Conservation (phyloP, 345 rosid species). For the Aegle marmelos region DNA sequence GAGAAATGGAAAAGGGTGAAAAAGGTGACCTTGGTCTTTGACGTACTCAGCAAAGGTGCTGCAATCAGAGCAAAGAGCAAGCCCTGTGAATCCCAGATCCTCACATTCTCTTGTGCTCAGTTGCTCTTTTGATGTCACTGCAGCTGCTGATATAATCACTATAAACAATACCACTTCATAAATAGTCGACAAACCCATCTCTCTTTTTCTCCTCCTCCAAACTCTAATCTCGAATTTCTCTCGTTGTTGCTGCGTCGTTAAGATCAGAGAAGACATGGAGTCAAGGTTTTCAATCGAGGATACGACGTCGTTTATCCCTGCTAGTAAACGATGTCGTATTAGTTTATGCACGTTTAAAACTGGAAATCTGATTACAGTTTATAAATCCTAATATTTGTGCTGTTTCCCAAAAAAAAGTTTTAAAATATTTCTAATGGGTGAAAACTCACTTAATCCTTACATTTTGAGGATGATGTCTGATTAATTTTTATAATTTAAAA, state of each 20-base stretch:
- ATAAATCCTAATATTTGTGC: no score
- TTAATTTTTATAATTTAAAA: no score
- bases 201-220: not conserved
- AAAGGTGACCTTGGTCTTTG: conserved; percentile 71
- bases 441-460: no score
- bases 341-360: no score
- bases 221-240: not conserved
- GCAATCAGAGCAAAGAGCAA: conserved; percentile 98
- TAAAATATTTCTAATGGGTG: no score
- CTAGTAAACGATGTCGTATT: no score
- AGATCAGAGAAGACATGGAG: not conserved
- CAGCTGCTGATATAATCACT: not conserved
- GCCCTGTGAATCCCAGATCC: conserved; percentile 89
- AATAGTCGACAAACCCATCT: conserved; percentile 12
- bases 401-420: no score
- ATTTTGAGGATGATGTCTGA: fast-evolving
- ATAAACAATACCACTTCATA: not conserved
- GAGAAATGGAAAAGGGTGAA: conserved; percentile 1
- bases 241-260: not conserved
- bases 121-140: conserved; percentile 48
- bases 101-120: conserved; percentile 73
- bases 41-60: conserved; percentile 80
- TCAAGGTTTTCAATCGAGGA: not conserved
- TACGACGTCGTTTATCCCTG: not conserved
- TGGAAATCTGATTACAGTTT: no score